Conservation (phyloP, 306 rosid species). For the Lotus japonicus region DNA sequence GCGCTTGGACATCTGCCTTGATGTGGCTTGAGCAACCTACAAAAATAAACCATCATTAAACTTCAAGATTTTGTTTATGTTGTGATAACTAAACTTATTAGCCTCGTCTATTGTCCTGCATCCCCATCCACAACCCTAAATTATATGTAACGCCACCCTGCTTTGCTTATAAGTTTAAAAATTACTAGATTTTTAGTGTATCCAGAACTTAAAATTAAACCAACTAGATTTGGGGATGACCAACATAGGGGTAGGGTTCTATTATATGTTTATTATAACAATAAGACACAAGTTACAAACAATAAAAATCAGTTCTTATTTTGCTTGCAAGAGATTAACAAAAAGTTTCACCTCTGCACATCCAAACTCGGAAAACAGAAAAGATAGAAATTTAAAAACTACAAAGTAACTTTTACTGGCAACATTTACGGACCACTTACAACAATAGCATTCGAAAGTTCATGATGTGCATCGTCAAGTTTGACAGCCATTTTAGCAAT, state of each 20-base stretch:
- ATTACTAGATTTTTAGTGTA: too few relatives aligned
- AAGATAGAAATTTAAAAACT: neutral
- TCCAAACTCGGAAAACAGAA: neutral
- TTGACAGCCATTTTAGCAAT: slow-evolving; percentile 94
- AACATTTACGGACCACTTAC: slow-evolving; percentile 36
- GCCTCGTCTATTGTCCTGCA: neutral
- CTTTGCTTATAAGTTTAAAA: too few relatives aligned
- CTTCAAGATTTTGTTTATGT: neutral
- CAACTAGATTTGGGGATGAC: too few relatives aligned
- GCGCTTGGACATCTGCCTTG: slow-evolving; percentile 89
- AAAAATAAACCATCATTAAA: slow-evolving; percentile 19
- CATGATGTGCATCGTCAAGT: slow-evolving; percentile 94
- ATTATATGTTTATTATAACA: too few relatives aligned
- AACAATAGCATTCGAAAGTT: slow-evolving; percentile 91
- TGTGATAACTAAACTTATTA: neutral
- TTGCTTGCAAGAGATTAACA: neutral
- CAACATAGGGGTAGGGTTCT: too few relatives aligned
- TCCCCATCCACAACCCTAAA: neutral
- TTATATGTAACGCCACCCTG: too few relatives aligned
- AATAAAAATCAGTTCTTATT: neutral
- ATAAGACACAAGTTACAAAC: too few relatives aligned
- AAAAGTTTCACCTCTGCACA: neutral
- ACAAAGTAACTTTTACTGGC: neutral
- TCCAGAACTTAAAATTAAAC: too few relatives aligned
- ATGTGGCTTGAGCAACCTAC: slow-evolving; percentile 95